These are phyloP conservation scores for Rhodotorula sp. DNA, from an alignment of 1,284 basidiomycete species.

Conservation along the genomic window DNA sequence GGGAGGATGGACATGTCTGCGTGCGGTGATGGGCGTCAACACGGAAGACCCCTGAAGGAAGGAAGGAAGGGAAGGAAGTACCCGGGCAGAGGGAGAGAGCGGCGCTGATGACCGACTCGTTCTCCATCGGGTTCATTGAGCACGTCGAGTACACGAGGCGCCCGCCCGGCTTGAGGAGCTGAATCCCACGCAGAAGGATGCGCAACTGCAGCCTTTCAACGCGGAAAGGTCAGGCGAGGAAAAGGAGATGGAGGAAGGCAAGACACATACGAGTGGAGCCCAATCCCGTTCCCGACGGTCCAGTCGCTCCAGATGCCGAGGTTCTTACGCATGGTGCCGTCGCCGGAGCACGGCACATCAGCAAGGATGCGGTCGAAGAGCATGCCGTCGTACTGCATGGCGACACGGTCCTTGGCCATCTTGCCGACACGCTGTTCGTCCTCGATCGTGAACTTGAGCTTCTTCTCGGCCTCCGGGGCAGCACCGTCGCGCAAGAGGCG, in stretches of 20 bases:
- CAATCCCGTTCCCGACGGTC: conserved; percentile 85
- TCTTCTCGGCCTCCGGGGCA: background rate
- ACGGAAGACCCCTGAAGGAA: background rate
- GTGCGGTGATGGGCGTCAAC: conserved; percentile 4
- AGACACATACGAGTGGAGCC: conserved; percentile 72
- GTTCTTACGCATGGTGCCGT: conserved; percentile 95
- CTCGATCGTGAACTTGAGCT: conserved; percentile 24
- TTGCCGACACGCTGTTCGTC: conserved; percentile 34
- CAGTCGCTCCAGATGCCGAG: conserved; percentile 93
- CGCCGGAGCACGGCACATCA: conserved; percentile 97
- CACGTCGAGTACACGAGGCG: conserved; percentile 98
- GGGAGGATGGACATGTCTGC: conserved; percentile 80
- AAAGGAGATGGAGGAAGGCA: background rate
- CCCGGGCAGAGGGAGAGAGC: conserved; percentile 73
- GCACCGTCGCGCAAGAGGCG: conserved; percentile 19
- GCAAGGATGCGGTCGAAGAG: conserved; percentile 92
- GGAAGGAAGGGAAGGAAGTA: conserved; percentile 47
- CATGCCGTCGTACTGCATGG: conserved; percentile 56
- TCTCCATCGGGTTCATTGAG: conserved; percentile 95
- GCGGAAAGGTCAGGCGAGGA: background rate
- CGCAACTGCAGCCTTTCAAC: conserved; percentile 90
- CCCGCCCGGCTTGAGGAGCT: conserved; percentile 79
- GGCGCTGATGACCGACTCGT: conserved; percentile 92
- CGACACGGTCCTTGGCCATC: conserved; percentile 43
- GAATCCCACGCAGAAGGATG: conserved; percentile 89